These are phyloP conservation scores for Silene vulgaris DNA, from an alignment of 179 eudicot species.

Conservation along the genomic window DNA sequence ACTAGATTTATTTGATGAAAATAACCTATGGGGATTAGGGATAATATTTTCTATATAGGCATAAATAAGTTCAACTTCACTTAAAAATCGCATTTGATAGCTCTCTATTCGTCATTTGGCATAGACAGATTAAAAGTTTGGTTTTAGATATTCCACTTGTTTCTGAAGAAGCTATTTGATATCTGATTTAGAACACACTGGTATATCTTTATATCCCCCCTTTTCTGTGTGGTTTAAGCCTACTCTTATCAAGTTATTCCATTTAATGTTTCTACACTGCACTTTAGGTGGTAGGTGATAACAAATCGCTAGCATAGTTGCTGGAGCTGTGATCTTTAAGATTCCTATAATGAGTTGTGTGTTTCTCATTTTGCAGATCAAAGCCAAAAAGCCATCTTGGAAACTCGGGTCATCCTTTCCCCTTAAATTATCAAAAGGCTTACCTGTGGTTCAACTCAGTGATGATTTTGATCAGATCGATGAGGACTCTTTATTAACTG, in stretches of 20 bases:
- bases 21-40: background rate
- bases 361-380: constrained; percentile 23
- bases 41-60: background rate
- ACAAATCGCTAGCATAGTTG: background rate
- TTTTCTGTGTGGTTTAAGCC: background rate
- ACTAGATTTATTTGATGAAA: background rate
- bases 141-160: background rate
- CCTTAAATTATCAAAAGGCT: constrained; percentile 46
- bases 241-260: background rate
- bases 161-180: background rate
- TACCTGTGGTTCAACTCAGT: constrained; percentile 63
- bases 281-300: background rate
- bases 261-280: background rate
- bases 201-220: background rate
- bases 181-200: background rate
- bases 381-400: constrained; percentile 81
- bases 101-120: background rate
- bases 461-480: constrained; percentile 87
- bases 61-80: background rate
- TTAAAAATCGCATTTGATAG: background rate
- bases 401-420: constrained; percentile 82
- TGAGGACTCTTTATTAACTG: constrained; percentile 85
- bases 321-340: constrained; percentile 1
- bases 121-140: background rate
- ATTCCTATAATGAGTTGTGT: background rate